Base-by-base conservation (phyloP, 805 yeast species). In the Zygosaccharomyces bisporus region DNA sequence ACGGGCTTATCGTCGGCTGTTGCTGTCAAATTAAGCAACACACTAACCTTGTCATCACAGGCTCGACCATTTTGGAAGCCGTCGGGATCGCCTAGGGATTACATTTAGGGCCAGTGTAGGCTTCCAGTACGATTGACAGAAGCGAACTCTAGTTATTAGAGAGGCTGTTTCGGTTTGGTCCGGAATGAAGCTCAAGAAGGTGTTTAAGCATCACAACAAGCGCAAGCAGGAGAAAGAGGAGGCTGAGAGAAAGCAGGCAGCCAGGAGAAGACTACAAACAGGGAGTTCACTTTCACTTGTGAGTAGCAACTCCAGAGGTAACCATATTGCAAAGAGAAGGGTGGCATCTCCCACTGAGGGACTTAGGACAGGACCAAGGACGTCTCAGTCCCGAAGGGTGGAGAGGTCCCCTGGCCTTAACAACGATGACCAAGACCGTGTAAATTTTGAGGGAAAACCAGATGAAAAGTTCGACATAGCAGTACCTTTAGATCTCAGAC, bases 301-400 rank as follows among this genome's bases (percentile, higher is more conserved):
- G 1, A 24, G 40, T 4, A 32, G 32, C 10, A 21, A 37, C 9
- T 25, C 40, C 14, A 25, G 23, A 12, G 40, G 40, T 10, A 43
- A 49, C 6, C 53, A 51, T 16, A 54, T 56, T 34, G 61, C 59
- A 1, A 57, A 53, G 37, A 50, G 60, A 35, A 43, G 56, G 34
- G 41, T 55, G 6, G 25, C 47, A 4, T 21, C 47, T 12, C 31
- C 13, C 6, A 12, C 31, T n/a, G 31, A 7, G 16, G 31, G 13
- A 27, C 31, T 7, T 7, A 27, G 16, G 14, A 27, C 31, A 14
- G 16, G 31, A n/a, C 31, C 16, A 10, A 27, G 31, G 7, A 27
- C 8, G 31, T 27, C 31, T 12, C 31, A 27, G 31, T 12, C 8
- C 13, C 31, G 31, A 4, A 12, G 14, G n/a, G 13, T n/a, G 16